phyloP scores from a whole-genome alignment of 2,329 filamentous ascomycete genomes.

The Phialocephala subalpina region DNA sequence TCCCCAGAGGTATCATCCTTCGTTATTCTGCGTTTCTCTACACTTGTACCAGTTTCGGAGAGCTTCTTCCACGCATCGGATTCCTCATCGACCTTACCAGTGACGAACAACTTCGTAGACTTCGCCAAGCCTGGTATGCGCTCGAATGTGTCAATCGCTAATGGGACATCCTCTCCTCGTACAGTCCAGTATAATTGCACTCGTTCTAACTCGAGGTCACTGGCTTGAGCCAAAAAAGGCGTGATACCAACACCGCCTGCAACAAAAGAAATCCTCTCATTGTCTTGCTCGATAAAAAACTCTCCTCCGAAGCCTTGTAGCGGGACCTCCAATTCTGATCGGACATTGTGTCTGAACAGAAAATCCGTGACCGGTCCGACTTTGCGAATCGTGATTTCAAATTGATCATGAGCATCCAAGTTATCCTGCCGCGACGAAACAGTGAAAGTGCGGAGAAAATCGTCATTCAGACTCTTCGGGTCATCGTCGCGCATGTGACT shows the following conservation, averaged over 20 bases:
- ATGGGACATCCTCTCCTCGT: conserved; percentile 63
- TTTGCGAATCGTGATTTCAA: conserved; percentile 77
- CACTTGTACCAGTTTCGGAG: conserved; percentile 40
- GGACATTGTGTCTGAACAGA: conserved; percentile 65
- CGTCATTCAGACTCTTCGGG: conserved; percentile 82
- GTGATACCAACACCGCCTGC: conserved; percentile 87
- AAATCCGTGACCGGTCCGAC: conserved; percentile 74
- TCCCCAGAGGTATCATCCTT: conserved; percentile 53
- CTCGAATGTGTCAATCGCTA: conserved; percentile 68
- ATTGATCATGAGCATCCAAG: conserved; percentile 40
- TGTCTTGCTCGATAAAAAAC: conserved; percentile 54
- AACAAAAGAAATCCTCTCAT: conserved; percentile 62
- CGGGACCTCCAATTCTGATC: conserved; percentile 66
- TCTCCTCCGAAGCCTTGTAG: conserved; percentile 78
- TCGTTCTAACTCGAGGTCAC: conserved; percentile 52
- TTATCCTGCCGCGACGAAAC: conserved; percentile 62
- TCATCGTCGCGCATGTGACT: conserved; percentile 86
- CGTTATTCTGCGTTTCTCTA: conserved; percentile 55
- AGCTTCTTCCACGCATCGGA: conserved; percentile 40
- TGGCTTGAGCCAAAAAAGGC: conserved; percentile 76
- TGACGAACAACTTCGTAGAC: conserved; percentile 70
- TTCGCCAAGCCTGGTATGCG: conserved; percentile 58
- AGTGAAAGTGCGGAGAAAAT: conserved; percentile 85
- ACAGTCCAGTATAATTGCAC: conserved; percentile 76
- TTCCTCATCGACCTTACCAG: conserved; percentile 50